These are phyloP conservation scores for Epithele typhae DNA, from an alignment of 768 basidiomycete species.

Conservation along the genomic window DNA sequence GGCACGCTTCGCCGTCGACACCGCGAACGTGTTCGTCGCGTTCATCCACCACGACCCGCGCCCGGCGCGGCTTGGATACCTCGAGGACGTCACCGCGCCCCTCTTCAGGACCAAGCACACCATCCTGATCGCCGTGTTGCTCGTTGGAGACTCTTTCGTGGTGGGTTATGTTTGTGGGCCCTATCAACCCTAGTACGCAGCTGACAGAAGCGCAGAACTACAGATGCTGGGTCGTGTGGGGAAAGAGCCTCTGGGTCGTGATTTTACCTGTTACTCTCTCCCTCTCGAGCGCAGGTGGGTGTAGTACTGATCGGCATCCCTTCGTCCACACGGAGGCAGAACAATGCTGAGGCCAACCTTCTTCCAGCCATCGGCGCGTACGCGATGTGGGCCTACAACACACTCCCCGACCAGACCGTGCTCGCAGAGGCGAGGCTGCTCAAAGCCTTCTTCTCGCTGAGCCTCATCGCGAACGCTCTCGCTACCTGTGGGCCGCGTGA, in stretches of 20 bases:
- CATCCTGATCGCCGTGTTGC: slow-evolving; percentile 2
- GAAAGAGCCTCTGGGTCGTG: slow-evolving; percentile 6
- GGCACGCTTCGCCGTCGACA: slow-evolving; percentile 10
- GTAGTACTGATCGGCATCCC: no score
- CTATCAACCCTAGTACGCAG: no score
- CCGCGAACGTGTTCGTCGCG: slow-evolving; percentile 11
- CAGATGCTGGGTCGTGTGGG: slow-evolving; percentile 11
- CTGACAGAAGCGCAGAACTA: neutral
- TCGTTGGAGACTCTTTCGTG: slow-evolving; percentile 11
- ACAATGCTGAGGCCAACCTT: no score
- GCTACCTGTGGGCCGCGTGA: neutral
- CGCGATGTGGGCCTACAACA: slow-evolving; percentile 4
- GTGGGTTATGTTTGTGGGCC: no score
- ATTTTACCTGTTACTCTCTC: neutral
- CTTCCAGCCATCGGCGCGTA: slow-evolving; percentile 1
- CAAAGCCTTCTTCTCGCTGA: slow-evolving; percentile 4
- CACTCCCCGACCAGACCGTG: neutral
- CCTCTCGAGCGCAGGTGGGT: slow-evolving; percentile 1
- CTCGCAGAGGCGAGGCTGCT: slow-evolving; percentile 3
- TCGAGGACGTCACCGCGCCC: slow-evolving; percentile 7
- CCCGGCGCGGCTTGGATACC: slow-evolving; percentile 8
- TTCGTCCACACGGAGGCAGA: no score
- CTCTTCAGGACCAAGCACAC: slow-evolving; percentile 13
- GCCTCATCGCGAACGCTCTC: slow-evolving; percentile 1
- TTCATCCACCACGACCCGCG: slow-evolving; percentile 9